Evolutionary conservation across 129 eudicot genomes (phyloP).

Genomic region (Pulicaria dysenterica): DNA sequence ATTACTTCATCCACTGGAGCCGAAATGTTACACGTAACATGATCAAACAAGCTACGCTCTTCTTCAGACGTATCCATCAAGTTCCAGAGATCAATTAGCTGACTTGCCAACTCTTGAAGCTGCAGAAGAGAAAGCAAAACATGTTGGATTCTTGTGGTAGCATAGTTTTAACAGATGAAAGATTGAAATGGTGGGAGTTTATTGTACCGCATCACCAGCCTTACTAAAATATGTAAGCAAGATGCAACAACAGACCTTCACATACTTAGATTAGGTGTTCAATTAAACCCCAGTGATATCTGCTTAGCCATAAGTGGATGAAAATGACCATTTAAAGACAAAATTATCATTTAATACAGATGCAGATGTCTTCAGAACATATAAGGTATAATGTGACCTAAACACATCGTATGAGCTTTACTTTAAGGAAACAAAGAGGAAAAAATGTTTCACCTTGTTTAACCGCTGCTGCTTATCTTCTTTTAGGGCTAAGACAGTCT

Average conservation of each 20-base stretch:
- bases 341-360: constrained; percentile 7
- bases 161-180: background rate
- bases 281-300: background rate
- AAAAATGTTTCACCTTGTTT: constrained; percentile 56
- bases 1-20: constrained; percentile 88
- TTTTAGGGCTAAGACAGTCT: constrained; percentile 72
- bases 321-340: background rate
- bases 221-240: background rate
- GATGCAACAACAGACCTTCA: background rate
- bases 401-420: background rate
- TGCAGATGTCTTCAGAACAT: background rate
- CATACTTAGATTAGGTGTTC: background rate
- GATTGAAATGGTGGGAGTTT: too few relatives aligned
- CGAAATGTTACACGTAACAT: constrained; percentile 84
- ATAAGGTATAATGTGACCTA: background rate
- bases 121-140: constrained; percentile 34
- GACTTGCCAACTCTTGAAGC: constrained; percentile 94
- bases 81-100: constrained; percentile 94
- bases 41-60: constrained; percentile 80
- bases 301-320: constrained; percentile 3
- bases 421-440: background rate
- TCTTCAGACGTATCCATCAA: constrained; percentile 88
- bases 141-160: background rate
- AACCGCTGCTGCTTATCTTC: constrained; percentile 89
- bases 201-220: too few relatives aligned